Base-by-base conservation (phyloP, 306 rosid species). In the Prunus padus region DNA sequence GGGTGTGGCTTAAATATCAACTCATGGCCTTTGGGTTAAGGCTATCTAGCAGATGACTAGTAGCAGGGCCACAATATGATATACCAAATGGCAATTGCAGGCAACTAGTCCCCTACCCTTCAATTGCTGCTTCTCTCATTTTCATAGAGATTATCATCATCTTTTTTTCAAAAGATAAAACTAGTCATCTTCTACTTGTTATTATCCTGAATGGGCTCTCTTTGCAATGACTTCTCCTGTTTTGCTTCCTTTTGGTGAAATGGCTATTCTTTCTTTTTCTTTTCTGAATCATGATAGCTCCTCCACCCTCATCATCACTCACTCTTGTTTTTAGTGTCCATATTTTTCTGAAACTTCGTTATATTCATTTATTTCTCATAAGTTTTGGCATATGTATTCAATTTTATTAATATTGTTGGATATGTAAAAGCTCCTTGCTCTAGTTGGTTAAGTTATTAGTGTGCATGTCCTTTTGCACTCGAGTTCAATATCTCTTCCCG, bases 171-270 rank as follows among this genome's bases (percentile, higher is more conserved):
- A 14, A 47, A 47, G 52, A 47, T 4, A 47, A 67, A 82, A 6
- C 42, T 37, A 79, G 79, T 79, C 82, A 74, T 75, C 66, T 83
- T 77, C 82, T 73, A 62, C 42, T 80, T 83, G 86, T 66, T 79
- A 84, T 83, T 70, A 50, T 86, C 84, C 77, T 77, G 5, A 75
- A 79, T 74, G 77, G 89, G 83, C 87, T 84, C 83, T 74, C 75
- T 76, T 82, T 54, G 87, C 68, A 65, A 44, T 80, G 77, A 85
- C 89, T 90, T 86, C 78, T 70, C 56, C 67, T 82, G 80, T 86
- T 85, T 78, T 72, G 64, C 84, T 80, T 77, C 75, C 76, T 86
- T 78, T 71, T 73, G 67, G 65, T 88, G 71, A 78, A 83, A 73
- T 82, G 79, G 52, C 86, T 71, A 67, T 84, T 85, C 87, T 75